Percentiles rank a stretch among this genome's conserved stretches.
These are phyloP conservation scores for Purpureocillium lavendulum DNA, from an alignment of 2,329 filamentous ascomycete species.

Conservation along the genomic window DNA sequence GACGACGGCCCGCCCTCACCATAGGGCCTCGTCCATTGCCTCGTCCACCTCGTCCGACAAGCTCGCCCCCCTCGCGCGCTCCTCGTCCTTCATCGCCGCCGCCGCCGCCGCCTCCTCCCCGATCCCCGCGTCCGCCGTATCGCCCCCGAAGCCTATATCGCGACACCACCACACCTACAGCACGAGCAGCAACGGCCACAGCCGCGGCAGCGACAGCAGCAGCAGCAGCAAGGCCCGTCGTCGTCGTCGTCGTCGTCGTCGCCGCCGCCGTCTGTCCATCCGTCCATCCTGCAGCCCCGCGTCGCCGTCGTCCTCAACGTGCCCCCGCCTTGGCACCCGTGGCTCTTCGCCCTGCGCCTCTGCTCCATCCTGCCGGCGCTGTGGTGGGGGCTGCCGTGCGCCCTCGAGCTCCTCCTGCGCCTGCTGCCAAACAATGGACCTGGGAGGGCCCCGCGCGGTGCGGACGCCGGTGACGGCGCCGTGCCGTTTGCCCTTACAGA, in stretches of 20 bases:
- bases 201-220: no score
- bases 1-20: slow-evolving; percentile 7
- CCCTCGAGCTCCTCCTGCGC: slow-evolving; percentile 59
- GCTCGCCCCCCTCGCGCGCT: slow-evolving; percentile 1
- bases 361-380: slow-evolving; percentile 62
- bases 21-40: slow-evolving; percentile 11
- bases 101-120: neutral
- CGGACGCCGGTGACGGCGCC: slow-evolving; percentile 10
- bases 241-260: no score
- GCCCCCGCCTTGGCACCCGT: slow-evolving; percentile 62
- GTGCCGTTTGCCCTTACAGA: slow-evolving; percentile 47
- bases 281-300: slow-evolving; percentile 59
- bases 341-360: slow-evolving; percentile 64
- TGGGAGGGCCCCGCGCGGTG: slow-evolving; percentile 17
- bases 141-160: neutral
- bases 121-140: neutral
- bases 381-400: slow-evolving; percentile 64
- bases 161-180: neutral
- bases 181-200: no score
- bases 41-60: slow-evolving; percentile 7
- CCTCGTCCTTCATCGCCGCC: neutral
- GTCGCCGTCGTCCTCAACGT: slow-evolving; percentile 73
- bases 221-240: neutral
- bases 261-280: slow-evolving; percentile 12
- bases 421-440: slow-evolving; percentile 36